Evolutionary conservation across 208 protist species (phyloP).

Genomic region (Acanthamoeba triangularis): DNA sequence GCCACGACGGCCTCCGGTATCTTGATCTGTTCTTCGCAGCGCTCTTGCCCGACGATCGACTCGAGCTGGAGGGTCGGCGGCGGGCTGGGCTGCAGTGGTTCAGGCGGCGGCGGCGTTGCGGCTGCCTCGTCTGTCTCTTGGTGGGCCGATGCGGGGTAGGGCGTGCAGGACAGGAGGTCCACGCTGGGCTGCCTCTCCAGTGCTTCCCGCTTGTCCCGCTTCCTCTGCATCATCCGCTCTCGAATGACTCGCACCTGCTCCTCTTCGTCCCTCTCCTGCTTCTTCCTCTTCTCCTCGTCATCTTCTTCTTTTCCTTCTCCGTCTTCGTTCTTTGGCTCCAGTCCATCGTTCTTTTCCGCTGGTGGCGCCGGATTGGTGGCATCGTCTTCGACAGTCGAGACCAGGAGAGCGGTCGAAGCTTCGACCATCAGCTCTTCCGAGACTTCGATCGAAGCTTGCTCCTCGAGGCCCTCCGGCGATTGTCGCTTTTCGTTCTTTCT

Average conservation of each 20-base stretch:
- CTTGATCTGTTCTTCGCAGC: no score
- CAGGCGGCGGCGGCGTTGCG: background rate
- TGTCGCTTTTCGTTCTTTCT: no score
- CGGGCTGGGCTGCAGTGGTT: no score
- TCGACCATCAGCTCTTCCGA: background rate
- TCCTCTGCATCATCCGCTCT: background rate
- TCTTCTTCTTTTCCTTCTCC: background rate
- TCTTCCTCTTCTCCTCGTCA: background rate
- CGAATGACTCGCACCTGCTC: slow-evolving; percentile 6
- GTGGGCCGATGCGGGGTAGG: background rate
- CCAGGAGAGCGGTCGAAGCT: background rate
- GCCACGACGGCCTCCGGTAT: no score
- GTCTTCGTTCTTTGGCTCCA: no score
- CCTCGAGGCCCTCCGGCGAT: background rate
- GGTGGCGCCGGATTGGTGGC: background rate
- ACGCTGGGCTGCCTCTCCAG: background rate
- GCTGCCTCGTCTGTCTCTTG: no score
- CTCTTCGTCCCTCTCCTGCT: background rate
- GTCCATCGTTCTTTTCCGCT: no score
- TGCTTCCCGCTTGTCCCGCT: background rate
- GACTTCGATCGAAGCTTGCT: background rate
- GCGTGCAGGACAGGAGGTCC: background rate
- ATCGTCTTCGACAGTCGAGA: background rate
- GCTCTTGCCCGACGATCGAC: no score
- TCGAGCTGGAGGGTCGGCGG: no score